Percentiles rank a stretch among this genome's conserved stretches.
phyloP scores from a whole-genome alignment of 1,284 basidiomycete species.

The Apiotrichum laibachii region DNA sequence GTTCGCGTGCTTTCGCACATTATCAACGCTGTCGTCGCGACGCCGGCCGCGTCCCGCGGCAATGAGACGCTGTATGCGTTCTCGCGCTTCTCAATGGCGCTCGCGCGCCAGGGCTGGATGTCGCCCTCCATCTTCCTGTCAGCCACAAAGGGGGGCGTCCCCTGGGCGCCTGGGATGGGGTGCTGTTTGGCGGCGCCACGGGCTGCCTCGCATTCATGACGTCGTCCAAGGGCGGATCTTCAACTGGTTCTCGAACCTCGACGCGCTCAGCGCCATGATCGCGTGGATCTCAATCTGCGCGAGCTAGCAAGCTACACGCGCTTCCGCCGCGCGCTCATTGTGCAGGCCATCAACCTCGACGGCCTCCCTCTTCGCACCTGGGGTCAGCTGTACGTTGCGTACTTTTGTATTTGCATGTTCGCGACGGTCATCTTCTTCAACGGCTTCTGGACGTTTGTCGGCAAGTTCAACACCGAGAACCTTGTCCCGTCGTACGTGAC shows the following conservation, averaged over 20 bases:
- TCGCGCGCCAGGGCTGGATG: conserved; percentile 60
- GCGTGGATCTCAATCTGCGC: conserved; percentile 77
- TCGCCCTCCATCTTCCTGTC: conserved; percentile 57
- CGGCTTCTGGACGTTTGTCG: conserved; percentile 1
- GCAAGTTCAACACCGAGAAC: background rate
- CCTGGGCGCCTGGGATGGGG: conserved; percentile 59
- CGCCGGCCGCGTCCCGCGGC: conserved; percentile 57
- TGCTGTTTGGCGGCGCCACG: conserved; percentile 67
- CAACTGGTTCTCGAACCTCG: conserved; percentile 67
- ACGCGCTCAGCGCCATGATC: conserved; percentile 54
- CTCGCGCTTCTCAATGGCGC: conserved; percentile 54
- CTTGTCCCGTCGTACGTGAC: conserved; percentile 28
- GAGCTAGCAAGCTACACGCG: conserved; percentile 72
- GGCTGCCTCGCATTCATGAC: conserved; percentile 53
- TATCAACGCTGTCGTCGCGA: conserved; percentile 62
- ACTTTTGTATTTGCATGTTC: conserved; percentile 8
- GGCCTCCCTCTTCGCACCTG: conserved; percentile 63
- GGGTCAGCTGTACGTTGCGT: conserved; percentile 45
- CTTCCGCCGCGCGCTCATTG: conserved; percentile 69
- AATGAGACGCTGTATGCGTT: conserved; percentile 55
- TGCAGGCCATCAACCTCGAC: conserved; percentile 58
- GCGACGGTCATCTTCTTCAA: conserved; percentile 14
- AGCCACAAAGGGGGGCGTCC: conserved; percentile 64
- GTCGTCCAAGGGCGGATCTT: conserved; percentile 62
- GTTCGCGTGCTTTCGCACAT: conserved; percentile 69